These are phyloP conservation scores for Limonium bicolor DNA, from an alignment of 148 eudicot species.

Conservation along the genomic window DNA sequence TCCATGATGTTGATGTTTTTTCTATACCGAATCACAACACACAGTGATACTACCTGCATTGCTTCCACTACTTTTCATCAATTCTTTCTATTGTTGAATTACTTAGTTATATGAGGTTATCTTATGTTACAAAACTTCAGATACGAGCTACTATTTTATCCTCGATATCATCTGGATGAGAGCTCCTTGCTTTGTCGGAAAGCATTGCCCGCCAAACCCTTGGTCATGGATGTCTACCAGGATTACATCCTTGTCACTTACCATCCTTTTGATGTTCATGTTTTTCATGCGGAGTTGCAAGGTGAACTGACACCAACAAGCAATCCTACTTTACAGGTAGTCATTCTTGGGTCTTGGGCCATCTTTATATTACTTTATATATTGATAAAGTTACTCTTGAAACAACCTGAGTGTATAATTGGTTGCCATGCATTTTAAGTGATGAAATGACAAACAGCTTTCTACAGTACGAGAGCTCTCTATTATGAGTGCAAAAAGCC, in stretches of 20 bases:
- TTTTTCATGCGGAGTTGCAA: constrained; percentile 64
- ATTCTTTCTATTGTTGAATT: no score
- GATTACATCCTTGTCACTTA: constrained; percentile 86
- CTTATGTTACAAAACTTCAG: no score
- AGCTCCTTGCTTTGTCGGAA: constrained; percentile 80
- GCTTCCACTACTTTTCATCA: no score
- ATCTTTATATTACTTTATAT: constrained; percentile 3
- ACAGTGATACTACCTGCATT: no score
- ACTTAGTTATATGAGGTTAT: no score
- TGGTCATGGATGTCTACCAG: constrained; percentile 91
- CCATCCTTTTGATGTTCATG: constrained; percentile 88
- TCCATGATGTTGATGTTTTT: no score
- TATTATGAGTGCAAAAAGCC: constrained; percentile 96
- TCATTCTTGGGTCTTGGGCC: constrained; percentile 4
- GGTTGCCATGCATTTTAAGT: constrained; percentile 77
- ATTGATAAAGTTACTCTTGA: constrained; percentile 1
- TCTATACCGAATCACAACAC: no score
- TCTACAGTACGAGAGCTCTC: constrained; percentile 99
- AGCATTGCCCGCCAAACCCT: constrained; percentile 69
- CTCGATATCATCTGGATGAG: constrained; percentile 98
- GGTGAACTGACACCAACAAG: constrained; percentile 85
- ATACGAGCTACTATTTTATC: constrained; percentile 92
- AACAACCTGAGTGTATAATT: constrained; percentile 5
- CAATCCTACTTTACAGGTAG: constrained; percentile 70
- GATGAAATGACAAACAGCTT: constrained; percentile 99